Base-by-base conservation (phyloP, 352 stramenopile genomes). In the Phytopythium chamaehyphon region DNA sequence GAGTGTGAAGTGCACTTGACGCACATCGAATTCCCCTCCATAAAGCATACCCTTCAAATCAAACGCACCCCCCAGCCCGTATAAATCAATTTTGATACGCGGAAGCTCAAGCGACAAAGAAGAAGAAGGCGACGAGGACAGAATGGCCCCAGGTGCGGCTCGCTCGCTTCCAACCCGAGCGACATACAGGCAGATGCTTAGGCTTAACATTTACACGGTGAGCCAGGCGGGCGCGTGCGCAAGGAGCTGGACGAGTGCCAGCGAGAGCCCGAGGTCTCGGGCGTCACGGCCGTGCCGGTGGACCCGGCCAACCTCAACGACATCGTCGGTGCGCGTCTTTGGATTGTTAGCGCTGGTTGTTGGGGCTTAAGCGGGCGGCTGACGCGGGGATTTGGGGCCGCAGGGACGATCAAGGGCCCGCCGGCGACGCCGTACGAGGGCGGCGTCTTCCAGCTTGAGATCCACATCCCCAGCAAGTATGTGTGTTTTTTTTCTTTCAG, bases 401-500 rank as follows among this genome's bases (percentile, higher is more conserved):
- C 60, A 65, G 72, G 79, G 40, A 85, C 81, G 6, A 90, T 94
- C 40, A 57, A 83, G 35, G 83, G 85, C 0, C 86, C 86, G 1
- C 63, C 83, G 11, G 86, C 74, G 5, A 96, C 89, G 40, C 89
- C 89, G 2, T 97, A 96, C 61, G 83, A 89, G 54, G 83, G 84
- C 45, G 89, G 89, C 45, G 71, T 88, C 7, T 96, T 97, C 55
- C 50, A 86, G 23, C 88, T 99, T 59, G 90, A 98, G 66, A 98
- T 98, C 61, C 61, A 83, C 40, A 98, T 99, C 66, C 93, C 95
- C 7, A 71, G 74, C 56, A 88, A 95, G 64, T 98, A 93, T 44
- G 50, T 61, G 37, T 16, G n/a, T n/a, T n/a, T n/a, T n/a, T n/a
- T n/a, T n/a, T 18, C 3, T n/a, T 35, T 11, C 15, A 2, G 19